phyloP scores from a whole-genome alignment of 306 rosid species.

The Begonia masoniana region DNA sequence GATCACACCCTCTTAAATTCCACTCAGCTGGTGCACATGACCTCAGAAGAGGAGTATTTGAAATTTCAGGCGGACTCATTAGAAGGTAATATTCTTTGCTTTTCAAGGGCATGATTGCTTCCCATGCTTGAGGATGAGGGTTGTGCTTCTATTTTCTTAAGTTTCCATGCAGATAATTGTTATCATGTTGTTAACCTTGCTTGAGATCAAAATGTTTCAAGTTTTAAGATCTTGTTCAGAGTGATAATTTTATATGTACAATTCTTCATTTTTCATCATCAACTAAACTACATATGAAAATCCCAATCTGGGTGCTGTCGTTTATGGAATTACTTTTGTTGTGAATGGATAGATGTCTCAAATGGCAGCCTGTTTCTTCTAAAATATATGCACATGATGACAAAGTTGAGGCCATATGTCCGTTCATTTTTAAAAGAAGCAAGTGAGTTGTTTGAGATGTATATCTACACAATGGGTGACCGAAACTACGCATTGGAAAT shows the following conservation, averaged over 20 bases:
- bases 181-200: no score
- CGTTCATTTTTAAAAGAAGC: slow-evolving; percentile 70
- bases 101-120: slow-evolving; percentile 2
- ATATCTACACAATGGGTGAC: slow-evolving; percentile 93
- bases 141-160: no score
- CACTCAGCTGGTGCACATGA: slow-evolving; percentile 39
- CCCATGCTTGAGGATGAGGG: no score
- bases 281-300: not conserved
- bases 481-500: slow-evolving; percentile 77
- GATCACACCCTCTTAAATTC: slow-evolving; percentile 83
- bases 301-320: slow-evolving; percentile 8
- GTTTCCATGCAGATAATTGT: no score
- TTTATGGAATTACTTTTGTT: not conserved
- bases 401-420: slow-evolving; percentile 81
- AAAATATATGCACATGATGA: slow-evolving; percentile 65
- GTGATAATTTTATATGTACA: no score
- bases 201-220: no score
- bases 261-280: no score
- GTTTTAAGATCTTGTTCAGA: no score
- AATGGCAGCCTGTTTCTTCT: slow-evolving; percentile 62
- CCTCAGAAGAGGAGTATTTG: slow-evolving; percentile 51
- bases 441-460: slow-evolving; percentile 63
- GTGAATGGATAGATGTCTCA: slow-evolving; percentile 38
- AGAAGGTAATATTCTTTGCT: slow-evolving; percentile 30
- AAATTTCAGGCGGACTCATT: slow-evolving; percentile 40